Percentiles rank a stretch among this genome's conserved stretches.
phyloP scores from a whole-genome alignment of 805 yeast species.

The Pichia deserticola region DNA sequence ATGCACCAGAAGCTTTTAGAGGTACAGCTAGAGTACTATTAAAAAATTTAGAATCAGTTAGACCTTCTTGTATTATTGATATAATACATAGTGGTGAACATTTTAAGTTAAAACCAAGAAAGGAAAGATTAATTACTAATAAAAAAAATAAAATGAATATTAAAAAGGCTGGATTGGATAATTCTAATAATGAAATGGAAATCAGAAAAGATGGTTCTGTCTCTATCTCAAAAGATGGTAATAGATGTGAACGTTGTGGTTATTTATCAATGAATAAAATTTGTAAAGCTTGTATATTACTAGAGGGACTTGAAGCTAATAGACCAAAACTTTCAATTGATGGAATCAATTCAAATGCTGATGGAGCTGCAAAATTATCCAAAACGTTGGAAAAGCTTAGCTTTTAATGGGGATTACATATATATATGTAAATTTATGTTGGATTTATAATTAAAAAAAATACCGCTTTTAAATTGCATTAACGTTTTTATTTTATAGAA shows the following conservation, averaged over 20 bases:
- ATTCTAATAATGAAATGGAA: constrained; percentile 36
- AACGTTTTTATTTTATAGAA: too few species aligned
- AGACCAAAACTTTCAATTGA: constrained; percentile 62
- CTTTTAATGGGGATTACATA: constrained; percentile 34
- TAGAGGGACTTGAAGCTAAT: constrained; percentile 75
- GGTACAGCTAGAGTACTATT: constrained; percentile 93
- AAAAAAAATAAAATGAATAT: constrained; percentile 31
- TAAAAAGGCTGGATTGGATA: constrained; percentile 8
- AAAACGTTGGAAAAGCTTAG: constrained; percentile 56
- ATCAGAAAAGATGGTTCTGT: constrained; percentile 59
- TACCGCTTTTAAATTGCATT: too few species aligned
- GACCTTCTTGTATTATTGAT: constrained; percentile 92
- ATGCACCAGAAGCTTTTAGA: constrained; percentile 97
- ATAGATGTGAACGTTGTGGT: constrained; percentile 83
- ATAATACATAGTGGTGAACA: constrained; percentile 92
- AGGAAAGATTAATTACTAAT: constrained; percentile 27
- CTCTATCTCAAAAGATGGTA: constrained; percentile 43
- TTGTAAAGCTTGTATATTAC: constrained; percentile 87
- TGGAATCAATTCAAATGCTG: constrained; percentile 29
- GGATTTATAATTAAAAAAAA: background rate
- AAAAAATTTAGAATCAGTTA: constrained; percentile 80
- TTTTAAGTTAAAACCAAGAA: constrained; percentile 56
- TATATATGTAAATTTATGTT: background rate
- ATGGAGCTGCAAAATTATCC: constrained; percentile 58
- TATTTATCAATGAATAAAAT: constrained; percentile 80